phyloP scores from a whole-genome alignment of 2,329 filamentous ascomycete genomes.

The Alternaria angustiovoidea region DNA sequence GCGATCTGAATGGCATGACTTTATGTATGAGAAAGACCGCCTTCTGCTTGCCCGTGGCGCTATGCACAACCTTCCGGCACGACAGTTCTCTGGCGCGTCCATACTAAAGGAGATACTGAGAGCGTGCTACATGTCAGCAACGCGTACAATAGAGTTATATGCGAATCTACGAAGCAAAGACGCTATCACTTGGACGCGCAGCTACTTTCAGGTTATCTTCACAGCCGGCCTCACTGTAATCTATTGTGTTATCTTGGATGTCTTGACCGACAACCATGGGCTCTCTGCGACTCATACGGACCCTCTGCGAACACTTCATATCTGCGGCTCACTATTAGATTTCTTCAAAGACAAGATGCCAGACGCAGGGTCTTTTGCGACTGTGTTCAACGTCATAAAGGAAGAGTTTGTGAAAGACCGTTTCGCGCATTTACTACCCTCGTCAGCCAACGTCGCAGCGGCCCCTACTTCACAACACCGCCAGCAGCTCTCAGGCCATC shows the following conservation, averaged over 20 bases:
- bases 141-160: conserved; percentile 52
- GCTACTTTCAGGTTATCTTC: conserved; percentile 60
- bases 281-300: too few relatives aligned
- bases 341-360: conserved; percentile 37
- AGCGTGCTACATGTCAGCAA: conserved; percentile 48
- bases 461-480: neutral
- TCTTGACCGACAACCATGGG: too few relatives aligned
- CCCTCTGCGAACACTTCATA: conserved; percentile 12
- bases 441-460: neutral
- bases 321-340: conserved; percentile 32
- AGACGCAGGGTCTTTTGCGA: conserved; percentile 35
- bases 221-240: conserved; percentile 51
- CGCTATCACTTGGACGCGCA: conserved; percentile 56
- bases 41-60: conserved; percentile 54
- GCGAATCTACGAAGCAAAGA: conserved; percentile 46
- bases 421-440: neutral
- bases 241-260: too few relatives aligned
- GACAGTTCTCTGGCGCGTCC: conserved; percentile 1
- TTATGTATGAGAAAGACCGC: conserved; percentile 53
- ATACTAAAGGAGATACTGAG: conserved; percentile 20
- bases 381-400: conserved; percentile 38
- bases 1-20: conserved; percentile 56
- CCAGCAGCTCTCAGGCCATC: neutral
- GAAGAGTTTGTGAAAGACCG: conserved; percentile 26
- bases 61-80: conserved; percentile 48